Conservation (phyloP, 352 stramenopile species). For the Phytophthora pluvialis region DNA sequence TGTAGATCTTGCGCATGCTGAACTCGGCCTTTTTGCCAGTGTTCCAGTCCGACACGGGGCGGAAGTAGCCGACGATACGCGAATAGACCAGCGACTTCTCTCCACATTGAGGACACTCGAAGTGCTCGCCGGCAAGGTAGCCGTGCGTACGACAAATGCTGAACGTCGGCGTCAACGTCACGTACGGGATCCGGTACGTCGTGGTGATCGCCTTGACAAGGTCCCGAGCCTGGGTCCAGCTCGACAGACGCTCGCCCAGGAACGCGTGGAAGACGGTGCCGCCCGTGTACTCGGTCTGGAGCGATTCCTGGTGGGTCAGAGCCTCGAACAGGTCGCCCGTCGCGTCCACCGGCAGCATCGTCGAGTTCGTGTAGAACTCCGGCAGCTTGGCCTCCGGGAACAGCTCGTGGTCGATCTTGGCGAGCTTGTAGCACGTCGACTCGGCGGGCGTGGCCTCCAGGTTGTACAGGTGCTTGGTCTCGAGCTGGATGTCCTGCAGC, state of each 20-base stretch:
- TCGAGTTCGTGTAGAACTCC: slow-evolving; percentile 44
- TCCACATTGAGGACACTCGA: slow-evolving; percentile 38
- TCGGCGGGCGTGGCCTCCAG: slow-evolving; percentile 40
- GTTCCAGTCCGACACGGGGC: slow-evolving; percentile 39
- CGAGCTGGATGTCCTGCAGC: slow-evolving; percentile 36
- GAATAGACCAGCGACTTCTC: slow-evolving; percentile 38
- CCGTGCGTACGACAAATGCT: slow-evolving; percentile 37
- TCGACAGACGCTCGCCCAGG: slow-evolving; percentile 37
- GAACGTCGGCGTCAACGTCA: slow-evolving; percentile 39
- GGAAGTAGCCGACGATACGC: slow-evolving; percentile 42
- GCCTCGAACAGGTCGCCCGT: slow-evolving; percentile 40
- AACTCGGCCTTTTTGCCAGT: slow-evolving; percentile 42
- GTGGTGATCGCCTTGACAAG: slow-evolving; percentile 35
- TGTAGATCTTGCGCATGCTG: slow-evolving; percentile 44
- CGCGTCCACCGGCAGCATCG: slow-evolving; percentile 39
- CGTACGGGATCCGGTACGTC: slow-evolving; percentile 36
- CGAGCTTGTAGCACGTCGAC: slow-evolving; percentile 43
- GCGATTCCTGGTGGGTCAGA: slow-evolving; percentile 35
- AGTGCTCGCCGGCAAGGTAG: slow-evolving; percentile 36
- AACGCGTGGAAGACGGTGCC: slow-evolving; percentile 43
- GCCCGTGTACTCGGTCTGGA: slow-evolving; percentile 41
- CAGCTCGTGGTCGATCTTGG: slow-evolving; percentile 35
- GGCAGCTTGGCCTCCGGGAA: slow-evolving; percentile 28
- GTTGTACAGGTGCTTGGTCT: slow-evolving; percentile 43
- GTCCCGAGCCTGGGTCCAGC: slow-evolving; percentile 38